Conservation (phyloP, 148 eudicot genomes). For the Amaranthus hypochondriacus region DNA sequence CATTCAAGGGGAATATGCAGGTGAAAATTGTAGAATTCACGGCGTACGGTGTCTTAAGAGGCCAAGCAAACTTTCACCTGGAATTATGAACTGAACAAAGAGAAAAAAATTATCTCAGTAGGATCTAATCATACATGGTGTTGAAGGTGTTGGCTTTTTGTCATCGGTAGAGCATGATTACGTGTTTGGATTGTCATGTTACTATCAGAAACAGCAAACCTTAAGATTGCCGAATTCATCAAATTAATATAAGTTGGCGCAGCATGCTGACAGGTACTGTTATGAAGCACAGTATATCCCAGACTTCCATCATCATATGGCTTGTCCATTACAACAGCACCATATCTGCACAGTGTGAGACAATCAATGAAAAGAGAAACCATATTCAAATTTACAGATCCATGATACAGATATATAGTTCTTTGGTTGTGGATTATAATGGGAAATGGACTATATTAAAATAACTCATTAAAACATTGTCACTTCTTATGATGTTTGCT, state of each 20-base stretch:
- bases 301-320: conserved; percentile 67
- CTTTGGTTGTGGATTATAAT: too few species aligned
- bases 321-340: conserved; percentile 83
- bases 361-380: conserved; percentile 4
- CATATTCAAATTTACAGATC: not conserved
- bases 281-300: conserved; percentile 86
- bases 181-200: conserved; percentile 92
- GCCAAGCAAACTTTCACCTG: not conserved
- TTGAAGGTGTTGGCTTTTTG: conserved; percentile 88
- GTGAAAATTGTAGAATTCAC: not conserved
- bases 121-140: conserved; percentile 61
- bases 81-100: not conserved
- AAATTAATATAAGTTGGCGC: conserved; percentile 86
- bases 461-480: too few species aligned
- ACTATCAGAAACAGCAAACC: conserved; percentile 62
- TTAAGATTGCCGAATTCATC: conserved; percentile 90
- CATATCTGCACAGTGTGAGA: conserved; percentile 56
- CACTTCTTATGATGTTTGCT: too few species aligned
- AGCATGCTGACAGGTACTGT: conserved; percentile 97
- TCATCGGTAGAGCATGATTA: conserved; percentile 90
- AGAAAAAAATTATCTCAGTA: not conserved
- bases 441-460: too few species aligned
- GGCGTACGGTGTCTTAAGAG: not conserved
- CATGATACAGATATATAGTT: too few species aligned
- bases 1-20: conserved; percentile 3